phyloP scores from a whole-genome alignment of 106 monocot species.

The Dendrobium chrysotoxum region DNA sequence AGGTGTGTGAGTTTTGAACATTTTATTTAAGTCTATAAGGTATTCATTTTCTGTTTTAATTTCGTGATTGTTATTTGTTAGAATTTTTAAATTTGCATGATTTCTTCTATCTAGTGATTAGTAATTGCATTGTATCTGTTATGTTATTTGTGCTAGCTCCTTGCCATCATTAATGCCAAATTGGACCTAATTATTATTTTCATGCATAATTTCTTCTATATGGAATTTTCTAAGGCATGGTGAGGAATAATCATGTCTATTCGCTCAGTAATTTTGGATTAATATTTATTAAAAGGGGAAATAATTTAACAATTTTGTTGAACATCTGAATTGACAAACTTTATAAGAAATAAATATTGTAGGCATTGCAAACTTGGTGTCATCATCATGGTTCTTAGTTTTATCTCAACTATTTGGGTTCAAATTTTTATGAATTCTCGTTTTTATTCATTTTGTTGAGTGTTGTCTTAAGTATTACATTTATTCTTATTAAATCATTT shows the following conservation, averaged over 20 bases:
- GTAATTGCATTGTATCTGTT: not conserved
- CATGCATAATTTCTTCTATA: not conserved
- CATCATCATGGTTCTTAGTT: not conserved
- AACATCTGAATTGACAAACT: not conserved
- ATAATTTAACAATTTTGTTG: not conserved
- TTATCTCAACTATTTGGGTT: not conserved
- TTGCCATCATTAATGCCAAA: not conserved
- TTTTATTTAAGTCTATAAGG: not conserved
- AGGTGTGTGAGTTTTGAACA: constrained; percentile 33
- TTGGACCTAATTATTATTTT: not conserved
- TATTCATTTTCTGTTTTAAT: not conserved
- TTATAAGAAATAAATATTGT: not conserved
- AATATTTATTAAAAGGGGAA: not conserved
- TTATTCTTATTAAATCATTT: not conserved
- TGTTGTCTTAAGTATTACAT: not conserved
- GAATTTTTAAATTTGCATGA: not conserved
- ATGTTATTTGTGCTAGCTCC: not conserved
- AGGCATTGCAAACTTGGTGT: not conserved
- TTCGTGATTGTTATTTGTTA: not conserved
- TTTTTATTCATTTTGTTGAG: not conserved
- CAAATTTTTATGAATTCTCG: not conserved
- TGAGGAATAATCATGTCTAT: not conserved
- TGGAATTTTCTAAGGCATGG: not conserved
- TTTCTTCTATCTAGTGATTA: not conserved
- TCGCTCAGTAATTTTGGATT: not conserved